Evolutionary conservation across 768 basidiomycete genomes (phyloP).

Genomic region (Gyrodon lividus): DNA sequence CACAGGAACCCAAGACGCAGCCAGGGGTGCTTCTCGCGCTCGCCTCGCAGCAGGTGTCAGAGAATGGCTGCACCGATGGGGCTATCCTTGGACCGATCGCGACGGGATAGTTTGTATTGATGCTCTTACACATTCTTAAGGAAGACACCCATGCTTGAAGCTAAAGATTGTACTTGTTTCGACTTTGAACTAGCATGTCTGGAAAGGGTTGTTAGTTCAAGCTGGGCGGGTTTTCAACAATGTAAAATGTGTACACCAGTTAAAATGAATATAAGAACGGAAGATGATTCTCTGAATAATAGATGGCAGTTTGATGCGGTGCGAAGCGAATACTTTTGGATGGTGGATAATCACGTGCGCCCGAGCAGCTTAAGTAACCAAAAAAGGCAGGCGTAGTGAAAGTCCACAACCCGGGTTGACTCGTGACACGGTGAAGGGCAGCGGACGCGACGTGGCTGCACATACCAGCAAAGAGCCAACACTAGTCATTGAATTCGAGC

Average conservation of each 20-base stretch:
- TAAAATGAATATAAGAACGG: not conserved
- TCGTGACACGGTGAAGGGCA: not conserved
- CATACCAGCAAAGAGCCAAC: constrained; percentile 10
- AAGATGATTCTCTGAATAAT: not conserved
- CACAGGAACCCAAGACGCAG: constrained; percentile 84
- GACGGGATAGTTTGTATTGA: constrained; percentile 92
- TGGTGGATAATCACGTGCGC: not conserved
- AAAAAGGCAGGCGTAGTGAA: constrained; percentile 3
- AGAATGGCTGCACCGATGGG: constrained; percentile 92
- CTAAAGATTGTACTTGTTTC: constrained; percentile 6
- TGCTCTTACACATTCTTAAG: constrained; percentile 64
- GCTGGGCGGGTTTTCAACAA: constrained; percentile 5
- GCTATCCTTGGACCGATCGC: constrained; percentile 93
- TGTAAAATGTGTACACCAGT: constrained; percentile 12
- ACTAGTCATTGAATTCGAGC: not conserved
- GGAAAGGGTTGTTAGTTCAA: constrained; percentile 1
- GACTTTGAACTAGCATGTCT: not conserved
- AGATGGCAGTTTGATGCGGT: not conserved
- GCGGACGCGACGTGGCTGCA: constrained; percentile 7
- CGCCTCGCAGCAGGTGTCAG: constrained; percentile 85
- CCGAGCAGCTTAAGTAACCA: not conserved
- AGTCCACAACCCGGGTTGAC: not conserved
- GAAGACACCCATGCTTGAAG: not conserved
- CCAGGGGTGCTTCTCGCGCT: constrained; percentile 76
- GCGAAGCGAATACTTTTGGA: not conserved